These are phyloP conservation scores for Chlorophyllum brunneum DNA, from an alignment of 768 basidiomycete genomes.

Conservation along the genomic window DNA sequence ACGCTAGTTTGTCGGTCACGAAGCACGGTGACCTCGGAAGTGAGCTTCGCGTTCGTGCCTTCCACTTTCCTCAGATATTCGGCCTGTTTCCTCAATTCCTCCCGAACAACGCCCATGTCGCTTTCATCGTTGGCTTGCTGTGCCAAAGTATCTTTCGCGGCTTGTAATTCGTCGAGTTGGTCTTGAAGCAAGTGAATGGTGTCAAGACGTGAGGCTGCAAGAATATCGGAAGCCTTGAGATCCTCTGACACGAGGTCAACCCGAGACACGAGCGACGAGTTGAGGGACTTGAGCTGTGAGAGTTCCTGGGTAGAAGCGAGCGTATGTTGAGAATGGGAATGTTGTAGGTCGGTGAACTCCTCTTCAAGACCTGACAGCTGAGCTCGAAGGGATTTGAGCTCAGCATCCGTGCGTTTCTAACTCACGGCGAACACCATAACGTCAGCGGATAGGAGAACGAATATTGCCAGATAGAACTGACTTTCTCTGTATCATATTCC, in stretches of 20 bases:
- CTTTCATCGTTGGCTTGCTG: slow-evolving; percentile 38
- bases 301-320: slow-evolving; percentile 47
- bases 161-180: slow-evolving; percentile 42
- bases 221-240: slow-evolving; percentile 39
- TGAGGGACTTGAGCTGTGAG: slow-evolving; percentile 47
- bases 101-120: slow-evolving; percentile 59
- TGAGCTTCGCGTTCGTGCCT: slow-evolving; percentile 50
- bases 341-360: slow-evolving; percentile 58
- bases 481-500: slow-evolving; percentile 57
- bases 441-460: not conserved
- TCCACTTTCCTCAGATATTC: slow-evolving; percentile 59
- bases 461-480: slow-evolving; percentile 23
- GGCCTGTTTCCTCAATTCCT: slow-evolving; percentile 66
- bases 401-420: slow-evolving; percentile 47
- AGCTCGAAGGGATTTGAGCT: slow-evolving; percentile 48
- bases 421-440: too few relatives aligned
- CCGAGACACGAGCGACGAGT: slow-evolving; percentile 44
- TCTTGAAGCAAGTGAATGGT: slow-evolving; percentile 42
- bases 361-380: slow-evolving; percentile 48
- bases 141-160: slow-evolving; percentile 26
- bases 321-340: slow-evolving; percentile 45
- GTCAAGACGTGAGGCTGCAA: slow-evolving; percentile 37
- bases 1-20: slow-evolving; percentile 55
- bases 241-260: slow-evolving; percentile 35
- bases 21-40: slow-evolving; percentile 47